These are phyloP conservation scores for Mucor indicus DNA, from an alignment of 371 early-diverging fungal species.

Conservation along the genomic window DNA sequence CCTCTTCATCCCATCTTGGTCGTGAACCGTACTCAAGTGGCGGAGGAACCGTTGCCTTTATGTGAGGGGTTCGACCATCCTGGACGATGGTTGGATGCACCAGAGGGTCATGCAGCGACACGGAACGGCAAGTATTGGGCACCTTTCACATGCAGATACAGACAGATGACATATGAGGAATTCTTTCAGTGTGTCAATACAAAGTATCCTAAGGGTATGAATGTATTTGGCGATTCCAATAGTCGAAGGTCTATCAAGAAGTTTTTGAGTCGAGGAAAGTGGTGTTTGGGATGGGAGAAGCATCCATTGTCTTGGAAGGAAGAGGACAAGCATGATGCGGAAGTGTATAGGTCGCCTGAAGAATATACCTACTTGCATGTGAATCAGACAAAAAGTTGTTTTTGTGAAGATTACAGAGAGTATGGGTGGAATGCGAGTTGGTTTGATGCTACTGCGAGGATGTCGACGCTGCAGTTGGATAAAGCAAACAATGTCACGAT, in stretches of 20 bases:
- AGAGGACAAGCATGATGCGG: slow-evolving; percentile 5
- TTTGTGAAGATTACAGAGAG: slow-evolving; percentile 52
- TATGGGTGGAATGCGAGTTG: slow-evolving; percentile 28
- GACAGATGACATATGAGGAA: slow-evolving; percentile 33
- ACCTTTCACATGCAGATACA: slow-evolving; percentile 45
- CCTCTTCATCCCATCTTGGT: slow-evolving; percentile 23
- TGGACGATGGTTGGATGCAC: slow-evolving; percentile 48
- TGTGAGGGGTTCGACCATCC: slow-evolving; percentile 35
- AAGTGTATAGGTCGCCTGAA: slow-evolving; percentile 8
- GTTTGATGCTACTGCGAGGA: slow-evolving; percentile 28
- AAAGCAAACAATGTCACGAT: neutral
- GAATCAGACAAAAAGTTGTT: slow-evolving; percentile 31
- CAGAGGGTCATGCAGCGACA: neutral
- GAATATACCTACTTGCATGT: slow-evolving; percentile 2
- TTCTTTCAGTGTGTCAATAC: slow-evolving; percentile 36
- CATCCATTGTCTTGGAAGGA: neutral
- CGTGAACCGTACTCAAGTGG: neutral
- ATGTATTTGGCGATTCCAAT: slow-evolving; percentile 55
- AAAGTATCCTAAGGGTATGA: slow-evolving; percentile 31
- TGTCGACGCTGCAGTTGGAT: slow-evolving; percentile 24
- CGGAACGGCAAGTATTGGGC: slow-evolving; percentile 39
- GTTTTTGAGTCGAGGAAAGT: slow-evolving; percentile 46
- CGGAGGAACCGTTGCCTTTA: slow-evolving; percentile 28
- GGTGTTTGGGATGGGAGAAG: slow-evolving; percentile 37
- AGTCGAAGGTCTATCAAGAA: slow-evolving; percentile 51